Evolutionary conservation across 1,284 basidiomycete species (phyloP).

Genomic region (Rhodotorula sp.): DNA sequence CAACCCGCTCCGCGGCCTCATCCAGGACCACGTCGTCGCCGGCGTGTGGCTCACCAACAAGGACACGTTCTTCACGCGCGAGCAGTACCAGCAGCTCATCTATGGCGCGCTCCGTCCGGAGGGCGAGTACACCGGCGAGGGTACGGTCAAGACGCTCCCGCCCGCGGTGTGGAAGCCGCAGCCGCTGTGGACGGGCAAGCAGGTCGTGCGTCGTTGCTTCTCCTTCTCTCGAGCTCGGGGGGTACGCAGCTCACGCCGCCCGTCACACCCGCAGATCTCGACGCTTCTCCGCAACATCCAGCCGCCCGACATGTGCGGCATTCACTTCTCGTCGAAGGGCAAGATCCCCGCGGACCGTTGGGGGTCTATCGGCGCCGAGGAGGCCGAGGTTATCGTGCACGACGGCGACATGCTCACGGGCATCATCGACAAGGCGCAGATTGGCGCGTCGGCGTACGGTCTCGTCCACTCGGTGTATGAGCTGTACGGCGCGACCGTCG

Average conservation of each 20-base stretch:
- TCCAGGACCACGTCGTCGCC: constrained; percentile 98
- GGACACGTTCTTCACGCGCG: constrained; percentile 89
- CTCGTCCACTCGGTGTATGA: constrained; percentile 98
- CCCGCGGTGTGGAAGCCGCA: constrained; percentile 90
- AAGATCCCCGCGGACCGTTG: constrained; percentile 81
- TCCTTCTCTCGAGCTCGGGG: background rate
- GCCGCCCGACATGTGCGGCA: constrained; percentile 73
- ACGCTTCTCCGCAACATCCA: constrained; percentile 91
- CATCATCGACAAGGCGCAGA: constrained; percentile 95
- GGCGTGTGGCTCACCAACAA: constrained; percentile 99
- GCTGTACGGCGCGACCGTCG: constrained; percentile 87
- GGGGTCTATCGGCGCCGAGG: constrained; percentile 60
- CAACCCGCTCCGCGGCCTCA: constrained; percentile 94
- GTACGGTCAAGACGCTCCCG: constrained; percentile 77
- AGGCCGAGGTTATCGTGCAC: constrained; percentile 86
- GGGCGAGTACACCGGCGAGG: constrained; percentile 67
- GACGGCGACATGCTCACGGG: constrained; percentile 91
- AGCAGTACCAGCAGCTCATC: constrained; percentile 94
- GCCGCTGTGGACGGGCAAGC: constrained; percentile 96
- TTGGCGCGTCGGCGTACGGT: constrained; percentile 94
- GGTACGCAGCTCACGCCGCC: background rate
- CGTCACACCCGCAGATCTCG: constrained; percentile 66
- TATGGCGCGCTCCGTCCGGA: constrained; percentile 94
- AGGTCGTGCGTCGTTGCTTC: constrained; percentile 67
- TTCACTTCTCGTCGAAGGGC: constrained; percentile 83